Base-by-base conservation (phyloP, 345 rosid genomes). In the Citrus australasica region DNA sequence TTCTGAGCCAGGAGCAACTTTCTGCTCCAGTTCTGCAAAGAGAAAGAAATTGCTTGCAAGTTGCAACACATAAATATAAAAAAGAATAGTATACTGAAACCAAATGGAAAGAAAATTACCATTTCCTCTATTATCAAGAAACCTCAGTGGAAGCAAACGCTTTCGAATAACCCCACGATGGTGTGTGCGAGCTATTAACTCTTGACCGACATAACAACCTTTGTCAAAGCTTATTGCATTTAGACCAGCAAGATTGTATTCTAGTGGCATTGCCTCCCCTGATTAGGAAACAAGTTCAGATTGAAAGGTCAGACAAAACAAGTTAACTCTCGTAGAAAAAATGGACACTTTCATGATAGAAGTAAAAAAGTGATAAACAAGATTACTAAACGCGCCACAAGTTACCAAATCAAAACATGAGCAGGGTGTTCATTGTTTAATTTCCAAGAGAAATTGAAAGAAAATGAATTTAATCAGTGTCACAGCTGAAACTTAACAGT, bases 161-260 rank as follows among this genome's bases (percentile, higher is more conserved):
- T 94, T 96, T 30, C 95, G 91, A 76, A 94, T 90, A 30, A 93
- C 92, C 28, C 98, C 98, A 62, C 97, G 79, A 62, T 92, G 98
- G 69, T 94, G 98, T 0, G 98, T 96, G 66, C 98, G 95, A 59
- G 99, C 97, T 65, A 96, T 86, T 62, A 96, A 90, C 85, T 96
- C 99, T 85, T 96, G 98, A 58, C 99, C 98, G 27, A 94, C 95
- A 38, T 92, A 94, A 80, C 99, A 96, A 33, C 99, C 98, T 86
- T 96, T 94, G 78, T 92, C 94, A 79, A 96, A 96, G 81, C 94
- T 96, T 83, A 96, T 92, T 2, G 98, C 98, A 69, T 94, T 94
- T 48, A 94, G 89, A 83, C 92, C 99, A 42, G 79, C 89, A 22
- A 96, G 83, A 79, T 96, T 96, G 87, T 92, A 94, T 74, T 96